These are phyloP conservation scores for Russula ochroleuca DNA, from an alignment of 768 basidiomycete genomes.

Conservation along the genomic window DNA sequence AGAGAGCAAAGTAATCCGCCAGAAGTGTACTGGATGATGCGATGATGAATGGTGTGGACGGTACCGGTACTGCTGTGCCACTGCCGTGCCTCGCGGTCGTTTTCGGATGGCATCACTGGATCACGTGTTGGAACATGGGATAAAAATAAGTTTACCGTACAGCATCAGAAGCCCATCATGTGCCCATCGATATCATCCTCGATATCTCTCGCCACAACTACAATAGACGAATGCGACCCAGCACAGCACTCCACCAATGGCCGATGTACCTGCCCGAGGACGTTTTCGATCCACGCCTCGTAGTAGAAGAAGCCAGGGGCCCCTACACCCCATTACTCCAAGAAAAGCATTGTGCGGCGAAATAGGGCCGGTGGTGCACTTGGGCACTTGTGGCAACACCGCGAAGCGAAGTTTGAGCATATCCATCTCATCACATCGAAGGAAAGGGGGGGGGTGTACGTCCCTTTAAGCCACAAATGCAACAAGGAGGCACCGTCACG, in stretches of 20 bases:
- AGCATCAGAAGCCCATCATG: too few species aligned
- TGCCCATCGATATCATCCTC: not conserved
- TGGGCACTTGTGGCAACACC: not conserved
- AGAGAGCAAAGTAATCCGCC: not conserved
- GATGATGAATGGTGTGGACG: too few species aligned
- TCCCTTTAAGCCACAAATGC: not conserved
- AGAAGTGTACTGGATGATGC: not conserved
- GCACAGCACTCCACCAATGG: not conserved
- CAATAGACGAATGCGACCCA: not conserved
- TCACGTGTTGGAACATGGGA: too few species aligned
- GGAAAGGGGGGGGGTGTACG: not conserved
- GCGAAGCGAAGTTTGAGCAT: not conserved
- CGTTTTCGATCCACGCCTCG: too few species aligned
- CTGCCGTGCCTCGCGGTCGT: too few species aligned
- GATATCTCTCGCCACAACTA: not conserved
- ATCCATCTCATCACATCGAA: not conserved
- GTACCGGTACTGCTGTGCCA: too few species aligned
- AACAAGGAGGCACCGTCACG: not conserved
- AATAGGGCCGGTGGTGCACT: not conserved
- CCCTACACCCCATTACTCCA: not conserved
- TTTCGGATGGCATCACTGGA: too few species aligned
- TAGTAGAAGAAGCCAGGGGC: too few species aligned
- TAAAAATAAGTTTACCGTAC: too few species aligned
- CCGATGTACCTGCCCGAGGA: too few species aligned
- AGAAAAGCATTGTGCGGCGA: not conserved